These are phyloP conservation scores for Backusella psychrophila DNA, from an alignment of 192 early-diverging fungal genomes.

Conservation along the genomic window DNA sequence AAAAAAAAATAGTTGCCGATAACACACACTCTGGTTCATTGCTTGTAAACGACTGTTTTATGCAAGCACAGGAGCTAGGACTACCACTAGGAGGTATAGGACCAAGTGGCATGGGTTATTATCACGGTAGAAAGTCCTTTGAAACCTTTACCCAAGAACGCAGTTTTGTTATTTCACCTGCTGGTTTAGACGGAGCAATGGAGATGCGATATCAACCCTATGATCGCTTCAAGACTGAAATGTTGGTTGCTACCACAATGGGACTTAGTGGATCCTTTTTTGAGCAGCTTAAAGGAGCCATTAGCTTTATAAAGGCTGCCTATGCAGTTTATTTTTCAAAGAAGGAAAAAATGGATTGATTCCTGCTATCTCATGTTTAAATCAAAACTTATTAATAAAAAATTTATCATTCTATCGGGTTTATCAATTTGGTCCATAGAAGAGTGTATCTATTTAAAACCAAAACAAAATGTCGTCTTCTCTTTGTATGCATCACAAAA, in stretches of 20 bases:
- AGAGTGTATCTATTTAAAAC: too few species aligned
- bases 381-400: not conserved
- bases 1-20: slow-evolving; percentile 22
- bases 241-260: not conserved
- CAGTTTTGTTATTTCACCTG: not conserved
- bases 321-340: not conserved
- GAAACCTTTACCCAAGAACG: slow-evolving; percentile 67
- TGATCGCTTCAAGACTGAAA: not conserved
- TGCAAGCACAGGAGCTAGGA: slow-evolving; percentile 46
- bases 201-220: not conserved
- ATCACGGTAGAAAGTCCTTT: slow-evolving; percentile 73
- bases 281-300: not conserved
- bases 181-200: not conserved
- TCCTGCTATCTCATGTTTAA: not conserved
- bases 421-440: too few species aligned
- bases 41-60: slow-evolving; percentile 70
- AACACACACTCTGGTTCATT: slow-evolving; percentile 64
- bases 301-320: not conserved
- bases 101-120: slow-evolving; percentile 71
- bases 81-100: slow-evolving; percentile 83
- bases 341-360: not conserved
- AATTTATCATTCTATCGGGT: too few species aligned
- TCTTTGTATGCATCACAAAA: too few species aligned
- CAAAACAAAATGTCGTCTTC: too few species aligned
- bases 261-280: not conserved